Evolutionary conservation across 345 rosid species (phyloP).

Genomic region (Ailanthus altissimus): DNA sequence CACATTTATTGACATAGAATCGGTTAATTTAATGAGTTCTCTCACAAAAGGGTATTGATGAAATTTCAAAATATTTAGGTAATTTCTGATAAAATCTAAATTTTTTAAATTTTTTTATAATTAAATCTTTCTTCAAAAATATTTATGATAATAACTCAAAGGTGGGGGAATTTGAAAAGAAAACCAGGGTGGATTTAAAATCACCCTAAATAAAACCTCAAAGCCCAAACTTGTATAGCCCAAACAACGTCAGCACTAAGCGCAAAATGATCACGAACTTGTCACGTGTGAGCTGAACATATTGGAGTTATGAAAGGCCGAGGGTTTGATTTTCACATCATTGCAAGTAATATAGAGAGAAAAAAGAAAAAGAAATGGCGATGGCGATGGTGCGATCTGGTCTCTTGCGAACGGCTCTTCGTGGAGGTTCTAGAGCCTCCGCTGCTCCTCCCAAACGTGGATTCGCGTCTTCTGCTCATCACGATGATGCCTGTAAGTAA

Average conservation of each 20-base stretch:
- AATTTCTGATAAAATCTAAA: too few species aligned
- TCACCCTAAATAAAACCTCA: neutral
- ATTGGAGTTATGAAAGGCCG: neutral
- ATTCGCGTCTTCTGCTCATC: constrained; percentile 70
- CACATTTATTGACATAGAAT: too few species aligned
- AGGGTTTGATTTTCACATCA: constrained; percentile 5
- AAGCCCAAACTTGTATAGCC: neutral
- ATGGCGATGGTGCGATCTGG: constrained; percentile 76
- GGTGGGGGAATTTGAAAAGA: too few species aligned
- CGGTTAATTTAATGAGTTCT: too few species aligned
- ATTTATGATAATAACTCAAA: too few species aligned
- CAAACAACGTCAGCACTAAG: neutral
- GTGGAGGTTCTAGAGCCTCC: constrained; percentile 50
- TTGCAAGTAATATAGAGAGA: neutral
- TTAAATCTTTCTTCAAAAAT: too few species aligned
- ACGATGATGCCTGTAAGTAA: constrained; percentile 85
- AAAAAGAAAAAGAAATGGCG: constrained; percentile 42
- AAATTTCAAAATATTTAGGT: too few species aligned
- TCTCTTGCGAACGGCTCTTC: constrained; percentile 56
- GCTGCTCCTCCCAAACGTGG: constrained; percentile 58
- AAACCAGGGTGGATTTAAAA: too few species aligned
- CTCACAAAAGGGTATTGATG: too few species aligned
- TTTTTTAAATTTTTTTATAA: too few species aligned
- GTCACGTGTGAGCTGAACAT: constrained; percentile 12
- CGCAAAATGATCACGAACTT: neutral